Percentiles rank a stretch among this genome's conserved stretches.
Conservation (phyloP, 768 basidiomycete species). For the Imleria badia region DNA sequence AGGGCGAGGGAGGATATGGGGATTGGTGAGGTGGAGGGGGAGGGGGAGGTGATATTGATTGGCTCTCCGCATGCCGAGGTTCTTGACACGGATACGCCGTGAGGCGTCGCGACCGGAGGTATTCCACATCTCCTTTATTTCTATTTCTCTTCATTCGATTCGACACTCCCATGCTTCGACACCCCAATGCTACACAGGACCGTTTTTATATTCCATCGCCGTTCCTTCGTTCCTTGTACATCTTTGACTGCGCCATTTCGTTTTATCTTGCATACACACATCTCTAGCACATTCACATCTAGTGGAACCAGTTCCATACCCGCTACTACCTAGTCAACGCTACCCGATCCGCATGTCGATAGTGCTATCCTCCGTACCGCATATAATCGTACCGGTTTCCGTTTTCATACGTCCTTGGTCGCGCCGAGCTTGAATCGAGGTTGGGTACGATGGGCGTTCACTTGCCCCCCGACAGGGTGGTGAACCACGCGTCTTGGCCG, state of each 20-base stretch:
- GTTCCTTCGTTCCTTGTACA: background rate
- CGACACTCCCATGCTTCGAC: background rate
- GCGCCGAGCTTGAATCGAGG: no score
- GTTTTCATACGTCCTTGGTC: no score
- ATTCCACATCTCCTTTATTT: background rate
- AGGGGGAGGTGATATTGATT: slow-evolving; percentile 22
- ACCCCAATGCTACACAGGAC: no score
- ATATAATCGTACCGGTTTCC: background rate
- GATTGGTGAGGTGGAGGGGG: background rate
- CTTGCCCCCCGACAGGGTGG: slow-evolving; percentile 39
- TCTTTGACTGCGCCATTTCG: background rate
- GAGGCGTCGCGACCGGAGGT: background rate
- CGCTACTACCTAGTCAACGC: no score
- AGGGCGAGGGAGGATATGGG: background rate
- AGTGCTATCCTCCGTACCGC: no score
- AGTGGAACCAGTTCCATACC: no score
- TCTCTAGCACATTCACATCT: background rate
- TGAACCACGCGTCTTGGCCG: slow-evolving; percentile 45
- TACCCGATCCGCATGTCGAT: no score
- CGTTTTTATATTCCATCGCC: background rate
- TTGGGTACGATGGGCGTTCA: no score
- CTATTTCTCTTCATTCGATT: background rate
- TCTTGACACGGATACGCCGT: slow-evolving; percentile 10
- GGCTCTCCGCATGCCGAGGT: slow-evolving; percentile 8
- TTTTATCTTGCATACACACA: background rate